Evolutionary conservation across 805 yeast species (phyloP).

Genomic region (Candida coleopterorum): DNA sequence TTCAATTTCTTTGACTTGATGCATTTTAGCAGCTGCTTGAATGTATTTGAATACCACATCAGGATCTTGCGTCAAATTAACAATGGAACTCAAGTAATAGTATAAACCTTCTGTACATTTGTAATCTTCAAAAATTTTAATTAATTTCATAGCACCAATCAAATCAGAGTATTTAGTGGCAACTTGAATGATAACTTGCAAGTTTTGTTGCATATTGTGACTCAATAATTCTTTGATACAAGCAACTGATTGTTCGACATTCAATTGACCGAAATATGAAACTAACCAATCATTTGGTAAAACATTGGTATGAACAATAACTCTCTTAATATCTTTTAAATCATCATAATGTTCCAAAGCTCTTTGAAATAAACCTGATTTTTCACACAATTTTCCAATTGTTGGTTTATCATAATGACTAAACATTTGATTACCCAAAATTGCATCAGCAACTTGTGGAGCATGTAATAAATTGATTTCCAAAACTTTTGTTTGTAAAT

Average conservation of each 20-base stretch:
- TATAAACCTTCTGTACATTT: slow-evolving; percentile 90
- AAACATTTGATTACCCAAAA: slow-evolving; percentile 92
- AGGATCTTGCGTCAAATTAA: slow-evolving; percentile 87
- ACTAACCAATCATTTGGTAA: slow-evolving; percentile 94
- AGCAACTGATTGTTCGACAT: slow-evolving; percentile 87
- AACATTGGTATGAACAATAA: slow-evolving; percentile 78
- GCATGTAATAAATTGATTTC: slow-evolving; percentile 93
- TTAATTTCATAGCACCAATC: slow-evolving; percentile 79
- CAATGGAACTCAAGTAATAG: slow-evolving; percentile 89
- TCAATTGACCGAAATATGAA: slow-evolving; percentile 84
- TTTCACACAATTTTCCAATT: slow-evolving; percentile 88
- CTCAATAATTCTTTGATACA: slow-evolving; percentile 84
- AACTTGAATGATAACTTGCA: slow-evolving; percentile 92
- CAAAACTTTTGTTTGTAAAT: slow-evolving; percentile 87
- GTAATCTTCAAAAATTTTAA: slow-evolving; percentile 90
- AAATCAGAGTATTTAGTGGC: slow-evolving; percentile 95
- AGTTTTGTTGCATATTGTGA: slow-evolving; percentile 71
- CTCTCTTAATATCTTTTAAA: slow-evolving; percentile 91
- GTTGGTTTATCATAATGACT: slow-evolving; percentile 92
- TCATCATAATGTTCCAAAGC: slow-evolving; percentile 96
- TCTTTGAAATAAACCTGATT: slow-evolving; percentile 92
- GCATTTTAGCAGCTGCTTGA: slow-evolving; percentile 86
- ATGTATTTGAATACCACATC: slow-evolving; percentile 95
- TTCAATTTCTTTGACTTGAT: slow-evolving; percentile 91
- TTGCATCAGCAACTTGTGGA: slow-evolving; percentile 99